phyloP scores from a whole-genome alignment of 2,329 filamentous ascomycete species.

The Colletotrichum sp. region DNA sequence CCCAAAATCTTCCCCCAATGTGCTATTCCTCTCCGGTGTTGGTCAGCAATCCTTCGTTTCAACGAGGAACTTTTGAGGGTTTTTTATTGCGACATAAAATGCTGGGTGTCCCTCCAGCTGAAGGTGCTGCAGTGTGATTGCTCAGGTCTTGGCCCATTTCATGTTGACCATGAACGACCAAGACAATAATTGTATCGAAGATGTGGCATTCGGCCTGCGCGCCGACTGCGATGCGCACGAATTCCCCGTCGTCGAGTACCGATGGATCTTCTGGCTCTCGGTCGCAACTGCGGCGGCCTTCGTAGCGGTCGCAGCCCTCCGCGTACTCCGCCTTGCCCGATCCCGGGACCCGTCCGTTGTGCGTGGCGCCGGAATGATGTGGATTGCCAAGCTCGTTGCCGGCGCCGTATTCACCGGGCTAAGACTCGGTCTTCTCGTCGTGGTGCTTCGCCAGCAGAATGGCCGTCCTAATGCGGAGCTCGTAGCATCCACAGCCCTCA shows the following conservation, averaged over 20 bases:
- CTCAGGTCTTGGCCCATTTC: neutral
- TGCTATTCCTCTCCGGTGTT: no score
- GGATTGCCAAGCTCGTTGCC: neutral
- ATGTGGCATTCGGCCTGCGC: neutral
- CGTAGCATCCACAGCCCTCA: neutral
- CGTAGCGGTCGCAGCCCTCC: neutral
- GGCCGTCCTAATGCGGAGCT: neutral
- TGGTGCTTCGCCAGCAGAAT: neutral
- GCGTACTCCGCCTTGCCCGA: neutral
- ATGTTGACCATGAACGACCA: neutral
- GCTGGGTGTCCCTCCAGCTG: accelerated
- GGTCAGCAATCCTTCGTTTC: neutral
- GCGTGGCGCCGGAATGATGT: neutral
- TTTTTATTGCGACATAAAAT: neutral
- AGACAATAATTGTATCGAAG: neutral
- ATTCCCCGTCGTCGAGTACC: neutral
- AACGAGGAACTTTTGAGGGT: neutral
- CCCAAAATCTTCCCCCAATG: neutral
- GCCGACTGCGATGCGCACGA: neutral
- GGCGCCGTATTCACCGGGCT: neutral
- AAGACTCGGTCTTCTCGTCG: neutral
- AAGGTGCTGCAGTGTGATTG: accelerated
- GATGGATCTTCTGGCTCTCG: neutral
- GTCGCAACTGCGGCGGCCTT: neutral
- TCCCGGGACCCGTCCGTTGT: neutral